Evolutionary conservation across 345 rosid species (phyloP).

Genomic region (Citrus hindsii): DNA sequence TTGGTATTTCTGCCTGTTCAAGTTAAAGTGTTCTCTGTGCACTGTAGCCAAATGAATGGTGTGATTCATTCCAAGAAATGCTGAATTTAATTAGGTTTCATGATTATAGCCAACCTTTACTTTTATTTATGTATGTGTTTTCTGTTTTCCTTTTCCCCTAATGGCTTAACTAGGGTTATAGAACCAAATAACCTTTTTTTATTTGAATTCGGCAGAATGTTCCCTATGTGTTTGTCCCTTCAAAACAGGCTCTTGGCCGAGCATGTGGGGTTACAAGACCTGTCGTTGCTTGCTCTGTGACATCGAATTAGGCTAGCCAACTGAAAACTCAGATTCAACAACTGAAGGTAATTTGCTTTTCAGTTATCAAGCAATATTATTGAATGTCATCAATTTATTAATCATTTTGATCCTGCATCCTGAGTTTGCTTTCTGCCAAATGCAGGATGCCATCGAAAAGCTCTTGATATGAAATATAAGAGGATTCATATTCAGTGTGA

Average conservation of each 20-base stretch:
- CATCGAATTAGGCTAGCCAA: slow-evolving; percentile 75
- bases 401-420: background rate
- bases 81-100: background rate
- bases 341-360: slow-evolving; percentile 51
- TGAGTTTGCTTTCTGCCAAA: background rate
- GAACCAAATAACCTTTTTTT: background rate
- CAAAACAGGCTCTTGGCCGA: slow-evolving; percentile 87
- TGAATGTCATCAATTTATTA: background rate
- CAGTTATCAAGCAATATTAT: background rate
- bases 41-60: background rate
- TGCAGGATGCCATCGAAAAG: slow-evolving; percentile 94
- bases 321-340: slow-evolving; percentile 76
- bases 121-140: background rate
- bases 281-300: slow-evolving; percentile 85
- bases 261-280: slow-evolving; percentile 95
- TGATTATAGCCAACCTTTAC: background rate
- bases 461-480: slow-evolving; percentile 54
- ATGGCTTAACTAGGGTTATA: background rate
- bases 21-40: background rate
- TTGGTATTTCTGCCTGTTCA: background rate
- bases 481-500: slow-evolving; percentile 55
- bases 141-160: background rate
- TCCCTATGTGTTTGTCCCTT: slow-evolving; percentile 91
- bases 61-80: background rate
- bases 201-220: slow-evolving; percentile 57